Base-by-base conservation (phyloP, 345 rosid species). In the Firmiana major region DNA sequence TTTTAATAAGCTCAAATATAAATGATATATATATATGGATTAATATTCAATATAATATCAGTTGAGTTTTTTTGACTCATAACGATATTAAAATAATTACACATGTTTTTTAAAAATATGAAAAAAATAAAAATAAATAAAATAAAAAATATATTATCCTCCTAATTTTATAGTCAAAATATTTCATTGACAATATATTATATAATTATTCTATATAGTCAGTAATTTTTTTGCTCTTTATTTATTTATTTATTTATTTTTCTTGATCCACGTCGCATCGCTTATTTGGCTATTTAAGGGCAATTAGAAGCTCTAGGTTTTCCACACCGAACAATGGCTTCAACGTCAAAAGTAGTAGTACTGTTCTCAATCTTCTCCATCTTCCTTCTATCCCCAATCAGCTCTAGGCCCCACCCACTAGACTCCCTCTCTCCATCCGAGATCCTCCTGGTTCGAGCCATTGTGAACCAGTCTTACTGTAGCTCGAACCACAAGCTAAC, bases 371-470 rank as follows among this genome's bases (percentile, higher is more conserved):
- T 84, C 63, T 45, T 72, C 53, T 53, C 15, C 65, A 9, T 36
- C 70, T 40, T 71, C 38, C 34, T 16, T 5, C 3, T 49, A 15
- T 36, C 70, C 3, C 57, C 73, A n/a, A 19, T 58, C 51, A 76
- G 63, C n/a, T 7, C 45, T 57, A 43, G 40, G 0, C 51, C 40
- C 7, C 86, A 85, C 62, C 84, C 86, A n/a, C 63, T 81, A 15
- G 88, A 85, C 81, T 65, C 83, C 3, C 78, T 79, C 7, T 75
- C 43, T 51, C 74, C 75, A 26, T 3, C 73, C 34, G 84, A 86
- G 76, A 6, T 83, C 34, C 55, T 22, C 46, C n/a, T 28, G 16
- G 76, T 78, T 40, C 85, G 63, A 70, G n/a, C 73, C 82, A 58
- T 83, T 2, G 75, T 78, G 43, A 63, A 24, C 9, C 38, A 77